Evolutionary conservation across 352 stramenopile genomes (phyloP).

Genomic region (Pythium brachiatum): DNA sequence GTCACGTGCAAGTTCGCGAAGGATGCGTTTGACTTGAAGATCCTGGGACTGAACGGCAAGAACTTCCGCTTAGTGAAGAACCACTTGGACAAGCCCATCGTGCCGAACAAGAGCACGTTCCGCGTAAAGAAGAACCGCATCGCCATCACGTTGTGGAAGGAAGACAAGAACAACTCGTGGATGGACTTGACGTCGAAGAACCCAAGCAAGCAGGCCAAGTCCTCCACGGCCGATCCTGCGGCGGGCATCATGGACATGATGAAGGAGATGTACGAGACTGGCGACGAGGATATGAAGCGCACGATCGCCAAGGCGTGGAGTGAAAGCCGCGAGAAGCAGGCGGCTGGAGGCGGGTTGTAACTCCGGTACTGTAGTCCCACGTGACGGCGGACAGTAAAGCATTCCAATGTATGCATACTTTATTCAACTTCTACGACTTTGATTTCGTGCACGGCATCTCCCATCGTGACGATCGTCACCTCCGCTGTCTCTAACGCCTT

Average conservation of each 20-base stretch:
- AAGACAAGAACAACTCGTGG: conserved; percentile 75
- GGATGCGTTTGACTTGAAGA: conserved; percentile 85
- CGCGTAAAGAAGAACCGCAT: conserved; percentile 86
- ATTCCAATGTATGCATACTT: neutral
- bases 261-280: conserved; percentile 91
- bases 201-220: conserved; percentile 44
- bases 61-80: conserved; percentile 79
- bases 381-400: neutral
- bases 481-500: conserved; percentile 55
- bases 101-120: conserved; percentile 68
- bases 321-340: conserved; percentile 75
- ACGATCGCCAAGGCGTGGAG: conserved; percentile 88
- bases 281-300: conserved; percentile 88
- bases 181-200: conserved; percentile 86
- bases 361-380: neutral
- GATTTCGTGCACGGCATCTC: conserved; percentile 31
- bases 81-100: conserved; percentile 83
- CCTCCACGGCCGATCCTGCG: conserved; percentile 55
- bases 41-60: conserved; percentile 62
- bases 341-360: conserved; percentile 4
- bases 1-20: conserved; percentile 79
- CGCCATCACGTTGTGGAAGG: conserved; percentile 74
- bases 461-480: conserved; percentile 50
- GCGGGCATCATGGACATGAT: conserved; percentile 91
- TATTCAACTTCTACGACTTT: conserved; percentile 8